These are phyloP conservation scores for Neopestalotiopsis clavispora DNA, from an alignment of 2,329 filamentous ascomycete genomes.

Conservation along the genomic window DNA sequence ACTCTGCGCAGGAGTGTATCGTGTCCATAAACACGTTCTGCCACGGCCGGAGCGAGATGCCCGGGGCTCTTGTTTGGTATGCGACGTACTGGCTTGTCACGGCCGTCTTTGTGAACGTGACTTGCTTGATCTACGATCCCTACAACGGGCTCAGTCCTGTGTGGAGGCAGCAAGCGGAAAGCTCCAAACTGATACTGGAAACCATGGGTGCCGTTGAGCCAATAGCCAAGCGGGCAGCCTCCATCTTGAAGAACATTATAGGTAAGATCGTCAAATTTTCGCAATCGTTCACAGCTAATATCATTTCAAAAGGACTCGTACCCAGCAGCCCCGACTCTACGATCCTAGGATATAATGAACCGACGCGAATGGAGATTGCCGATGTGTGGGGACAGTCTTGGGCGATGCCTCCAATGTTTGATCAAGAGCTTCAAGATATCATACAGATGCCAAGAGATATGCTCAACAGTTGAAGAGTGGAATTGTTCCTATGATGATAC, in stretches of 20 bases:
- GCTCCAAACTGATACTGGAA: not conserved
- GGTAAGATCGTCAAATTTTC: not conserved
- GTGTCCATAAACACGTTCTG: not conserved
- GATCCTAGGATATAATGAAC: not conserved
- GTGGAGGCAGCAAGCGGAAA: not conserved
- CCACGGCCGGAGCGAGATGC: not conserved
- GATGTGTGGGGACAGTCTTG: slow-evolving; percentile 3
- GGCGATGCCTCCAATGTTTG: not conserved
- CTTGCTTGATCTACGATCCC: not conserved
- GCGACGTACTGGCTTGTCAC: not conserved
- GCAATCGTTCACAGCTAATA: not conserved
- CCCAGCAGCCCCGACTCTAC: not conserved
- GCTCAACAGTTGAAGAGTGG: not conserved
- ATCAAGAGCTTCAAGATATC: not conserved
- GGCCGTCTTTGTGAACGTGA: not conserved
- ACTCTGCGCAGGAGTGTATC: not conserved
- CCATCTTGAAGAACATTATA: not conserved
- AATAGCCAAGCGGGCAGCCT: not conserved
- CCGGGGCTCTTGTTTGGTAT: not conserved
- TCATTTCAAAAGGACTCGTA: not conserved
- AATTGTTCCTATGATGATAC: no score
- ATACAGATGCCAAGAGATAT: slow-evolving; percentile 1
- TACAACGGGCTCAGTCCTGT: not conserved
- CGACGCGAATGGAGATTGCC: slow-evolving; percentile 1
- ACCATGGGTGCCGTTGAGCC: not conserved